These are phyloP conservation scores for Deuterostichococcus epilithicus DNA, from an alignment of 139 green algal genomes.

Conservation along the genomic window DNA sequence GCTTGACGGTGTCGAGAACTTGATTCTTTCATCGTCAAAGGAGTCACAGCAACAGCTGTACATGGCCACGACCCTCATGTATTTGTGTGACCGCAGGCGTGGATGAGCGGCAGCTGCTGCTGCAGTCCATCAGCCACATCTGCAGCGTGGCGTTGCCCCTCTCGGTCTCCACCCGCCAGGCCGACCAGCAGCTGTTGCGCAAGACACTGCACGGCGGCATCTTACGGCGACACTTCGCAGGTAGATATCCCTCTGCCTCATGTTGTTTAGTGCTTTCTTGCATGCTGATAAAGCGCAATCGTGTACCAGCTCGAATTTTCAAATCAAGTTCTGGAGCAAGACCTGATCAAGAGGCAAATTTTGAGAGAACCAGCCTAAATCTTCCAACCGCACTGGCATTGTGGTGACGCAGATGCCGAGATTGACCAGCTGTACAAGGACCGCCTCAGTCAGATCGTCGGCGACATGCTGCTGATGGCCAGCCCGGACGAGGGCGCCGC, in stretches of 20 bases:
- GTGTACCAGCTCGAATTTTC: too few relatives aligned
- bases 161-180: not conserved
- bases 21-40: too few relatives aligned
- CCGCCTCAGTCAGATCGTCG: constrained; percentile 10
- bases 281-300: too few relatives aligned
- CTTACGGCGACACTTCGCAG: not conserved
- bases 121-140: not conserved
- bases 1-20: too few relatives aligned
- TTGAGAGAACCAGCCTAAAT: too few relatives aligned
- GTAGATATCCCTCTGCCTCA: too few relatives aligned
- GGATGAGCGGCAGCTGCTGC: not conserved
- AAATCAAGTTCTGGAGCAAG: too few relatives aligned
- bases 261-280: too few relatives aligned
- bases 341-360: too few relatives aligned
- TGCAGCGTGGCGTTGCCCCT: not conserved
- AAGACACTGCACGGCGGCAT: not conserved
- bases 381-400: too few relatives aligned
- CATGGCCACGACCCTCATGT: not conserved
- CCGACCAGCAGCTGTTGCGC: not conserved
- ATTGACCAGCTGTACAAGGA: constrained; percentile 4
- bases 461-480: constrained; percentile 24
- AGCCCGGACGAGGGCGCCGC: not conserved
- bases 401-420: constrained; percentile 8
- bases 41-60: too few relatives aligned
- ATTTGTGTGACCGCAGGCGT: not conserved